Evolutionary conservation across 306 rosid genomes (phyloP).

Genomic region (Macrotyloma uniflorum): DNA sequence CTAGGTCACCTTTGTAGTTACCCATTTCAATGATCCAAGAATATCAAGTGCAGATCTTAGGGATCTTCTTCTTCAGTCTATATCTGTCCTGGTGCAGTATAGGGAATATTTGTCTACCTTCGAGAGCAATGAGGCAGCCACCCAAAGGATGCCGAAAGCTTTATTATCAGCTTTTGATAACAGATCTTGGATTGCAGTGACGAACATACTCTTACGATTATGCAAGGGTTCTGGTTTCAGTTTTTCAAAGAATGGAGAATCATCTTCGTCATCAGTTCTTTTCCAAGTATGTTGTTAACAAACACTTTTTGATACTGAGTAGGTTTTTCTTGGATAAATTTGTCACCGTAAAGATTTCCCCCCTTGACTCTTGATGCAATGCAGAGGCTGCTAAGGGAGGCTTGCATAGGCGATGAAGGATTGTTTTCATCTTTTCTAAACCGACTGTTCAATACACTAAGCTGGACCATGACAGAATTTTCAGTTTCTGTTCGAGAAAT

Average conservation of each 20-base stretch:
- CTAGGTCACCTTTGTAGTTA: conserved; percentile 90
- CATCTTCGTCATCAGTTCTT: conserved; percentile 76
- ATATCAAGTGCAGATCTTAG: conserved; percentile 93
- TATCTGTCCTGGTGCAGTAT: conserved; percentile 92
- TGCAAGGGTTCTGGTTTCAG: conserved; percentile 96
- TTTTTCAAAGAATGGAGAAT: conserved; percentile 89
- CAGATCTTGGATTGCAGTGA: conserved; percentile 96
- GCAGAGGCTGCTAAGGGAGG: conserved; percentile 82
- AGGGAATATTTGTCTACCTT: conserved; percentile 80
- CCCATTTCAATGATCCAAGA: conserved; percentile 94
- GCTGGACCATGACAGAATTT: conserved; percentile 99
- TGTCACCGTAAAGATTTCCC: conserved; percentile 34
- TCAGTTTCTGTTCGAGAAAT: conserved; percentile 93
- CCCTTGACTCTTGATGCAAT: conserved; percentile 39
- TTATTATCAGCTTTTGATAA: conserved; percentile 87
- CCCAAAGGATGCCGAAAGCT: conserved; percentile 82
- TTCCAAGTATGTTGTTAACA: conserved; percentile 68
- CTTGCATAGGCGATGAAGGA: conserved; percentile 74
- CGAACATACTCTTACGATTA: conserved; percentile 82
- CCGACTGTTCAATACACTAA: conserved; percentile 91
- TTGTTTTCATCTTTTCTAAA: conserved; percentile 93
- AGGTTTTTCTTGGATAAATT: conserved; percentile 23
- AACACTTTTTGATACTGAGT: not conserved
- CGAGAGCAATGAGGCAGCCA: conserved; percentile 88
- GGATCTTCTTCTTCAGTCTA: conserved; percentile 97